Conservation (phyloP, 495 filamentous ascomycete species). For the Cudoniella acicularis region DNA sequence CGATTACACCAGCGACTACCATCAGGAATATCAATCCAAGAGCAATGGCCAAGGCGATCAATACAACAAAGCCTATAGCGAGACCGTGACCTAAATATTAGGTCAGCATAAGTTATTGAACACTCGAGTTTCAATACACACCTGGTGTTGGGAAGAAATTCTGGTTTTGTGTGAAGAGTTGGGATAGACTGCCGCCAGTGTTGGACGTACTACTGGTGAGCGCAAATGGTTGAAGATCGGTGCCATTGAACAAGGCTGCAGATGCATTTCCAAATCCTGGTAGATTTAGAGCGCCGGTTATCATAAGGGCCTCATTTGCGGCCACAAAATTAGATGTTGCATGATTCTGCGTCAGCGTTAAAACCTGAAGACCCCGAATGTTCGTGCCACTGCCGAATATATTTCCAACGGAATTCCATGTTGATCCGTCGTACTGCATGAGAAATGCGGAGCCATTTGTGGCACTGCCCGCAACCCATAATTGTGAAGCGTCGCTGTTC, state of each 20-base stretch:
- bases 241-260: constrained; percentile 85
- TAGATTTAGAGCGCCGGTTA: constrained; percentile 75
- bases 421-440: constrained; percentile 64
- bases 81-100: constrained; percentile 50
- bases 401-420: constrained; percentile 50
- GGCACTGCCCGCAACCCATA: constrained; percentile 75
- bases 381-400: constrained; percentile 57
- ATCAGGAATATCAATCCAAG: constrained; percentile 84
- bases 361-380: constrained; percentile 77
- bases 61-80: constrained; percentile 80
- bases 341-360: constrained; percentile 65
- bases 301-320: constrained; percentile 65
- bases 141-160: constrained; percentile 51
- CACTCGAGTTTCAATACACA: constrained; percentile 39
- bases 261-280: constrained; percentile 77
- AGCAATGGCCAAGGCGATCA: constrained; percentile 89
- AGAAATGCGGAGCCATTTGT: constrained; percentile 70
- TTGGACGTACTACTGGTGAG: constrained; percentile 59
- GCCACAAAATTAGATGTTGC: constrained; percentile 58
- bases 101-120: constrained; percentile 17
- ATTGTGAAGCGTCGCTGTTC: constrained; percentile 56
- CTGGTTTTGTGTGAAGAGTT: constrained; percentile 70
- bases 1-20: constrained; percentile 76
- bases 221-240: constrained; percentile 68
- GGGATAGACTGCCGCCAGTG: constrained; percentile 63